A percentile compares a stretch with the other conserved stretches of the same genome.
Conservation (phyloP, 163 green algal genomes). For the Scenedesmus sp. region DNA sequence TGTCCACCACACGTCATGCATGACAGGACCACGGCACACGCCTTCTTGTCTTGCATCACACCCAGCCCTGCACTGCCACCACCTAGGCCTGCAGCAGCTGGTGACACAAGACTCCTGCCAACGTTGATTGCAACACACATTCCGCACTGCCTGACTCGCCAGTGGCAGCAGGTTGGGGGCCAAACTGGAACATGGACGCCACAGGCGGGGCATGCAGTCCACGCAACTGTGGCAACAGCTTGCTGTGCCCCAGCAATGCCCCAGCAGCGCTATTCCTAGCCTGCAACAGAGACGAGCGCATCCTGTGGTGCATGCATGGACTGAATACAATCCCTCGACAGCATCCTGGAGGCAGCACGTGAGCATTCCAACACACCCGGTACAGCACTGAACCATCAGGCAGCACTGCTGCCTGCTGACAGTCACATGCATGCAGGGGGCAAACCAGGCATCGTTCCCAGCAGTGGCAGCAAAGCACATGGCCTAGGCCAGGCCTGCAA, state of each 20-base stretch:
- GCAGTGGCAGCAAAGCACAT: neutral
- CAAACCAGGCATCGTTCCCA: neutral
- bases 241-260: neutral
- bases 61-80: too few species aligned
- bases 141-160: neutral
- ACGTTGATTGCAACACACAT: neutral
- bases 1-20: neutral
- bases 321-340: neutral
- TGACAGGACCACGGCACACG: neutral
- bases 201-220: neutral
- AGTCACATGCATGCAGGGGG: neutral
- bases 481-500: too few species aligned
- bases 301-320: neutral
- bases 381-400: neutral
- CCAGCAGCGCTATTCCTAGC: neutral
- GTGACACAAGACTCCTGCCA: too few species aligned
- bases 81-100: neutral
- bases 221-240: neutral
- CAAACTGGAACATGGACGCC: neutral
- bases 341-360: neutral
- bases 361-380: neutral
- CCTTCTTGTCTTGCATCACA: too few species aligned
- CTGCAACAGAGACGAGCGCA: neutral
- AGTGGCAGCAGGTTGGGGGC: neutral
- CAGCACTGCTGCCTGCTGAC: neutral